Evolutionary conservation across 1,139 yeast genomes (phyloP).

Genomic region (Hansenula lynferdii): DNA sequence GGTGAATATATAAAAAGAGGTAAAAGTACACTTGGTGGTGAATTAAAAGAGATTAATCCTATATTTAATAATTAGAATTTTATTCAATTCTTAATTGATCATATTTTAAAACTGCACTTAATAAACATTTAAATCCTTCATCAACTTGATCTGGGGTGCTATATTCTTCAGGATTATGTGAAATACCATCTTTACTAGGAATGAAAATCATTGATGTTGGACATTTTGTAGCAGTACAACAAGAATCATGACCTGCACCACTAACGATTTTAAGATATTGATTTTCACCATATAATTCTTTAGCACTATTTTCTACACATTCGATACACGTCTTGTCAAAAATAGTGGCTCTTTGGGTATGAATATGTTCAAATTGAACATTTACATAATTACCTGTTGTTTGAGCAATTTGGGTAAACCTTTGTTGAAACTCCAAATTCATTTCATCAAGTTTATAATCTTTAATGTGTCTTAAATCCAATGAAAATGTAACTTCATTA

Average conservation of each 20-base stretch:
- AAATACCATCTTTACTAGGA: constrained; percentile 66
- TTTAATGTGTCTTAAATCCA: constrained; percentile 52
- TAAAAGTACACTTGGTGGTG: constrained; percentile 11
- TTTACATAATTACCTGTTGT: constrained; percentile 29
- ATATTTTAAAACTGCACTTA: constrained; percentile 54
- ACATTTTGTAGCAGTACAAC: constrained; percentile 47
- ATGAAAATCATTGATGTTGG: constrained; percentile 77
- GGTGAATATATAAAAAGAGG: constrained; percentile 24
- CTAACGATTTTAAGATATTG: constrained; percentile 45
- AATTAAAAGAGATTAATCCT: constrained; percentile 3
- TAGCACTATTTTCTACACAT: constrained; percentile 48
- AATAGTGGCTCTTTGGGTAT: constrained; percentile 49
- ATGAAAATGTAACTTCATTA: constrained; percentile 48
- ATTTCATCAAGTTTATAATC: constrained; percentile 41
- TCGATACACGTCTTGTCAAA: constrained; percentile 47
- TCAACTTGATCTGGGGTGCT: constrained; percentile 58
- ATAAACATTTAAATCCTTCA: constrained; percentile 52
- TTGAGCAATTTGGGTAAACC: constrained; percentile 34
- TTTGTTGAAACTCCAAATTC: constrained; percentile 33
- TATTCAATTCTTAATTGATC: constrained; percentile 31
- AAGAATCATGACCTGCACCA: constrained; percentile 76
- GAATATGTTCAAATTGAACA: constrained; percentile 37
- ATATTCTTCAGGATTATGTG: constrained; percentile 66
- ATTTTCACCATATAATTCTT: constrained; percentile 40
- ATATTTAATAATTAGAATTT: not conserved